Conservation (phyloP, 306 rosid genomes). For the Dalbergia cochinchinensis region DNA sequence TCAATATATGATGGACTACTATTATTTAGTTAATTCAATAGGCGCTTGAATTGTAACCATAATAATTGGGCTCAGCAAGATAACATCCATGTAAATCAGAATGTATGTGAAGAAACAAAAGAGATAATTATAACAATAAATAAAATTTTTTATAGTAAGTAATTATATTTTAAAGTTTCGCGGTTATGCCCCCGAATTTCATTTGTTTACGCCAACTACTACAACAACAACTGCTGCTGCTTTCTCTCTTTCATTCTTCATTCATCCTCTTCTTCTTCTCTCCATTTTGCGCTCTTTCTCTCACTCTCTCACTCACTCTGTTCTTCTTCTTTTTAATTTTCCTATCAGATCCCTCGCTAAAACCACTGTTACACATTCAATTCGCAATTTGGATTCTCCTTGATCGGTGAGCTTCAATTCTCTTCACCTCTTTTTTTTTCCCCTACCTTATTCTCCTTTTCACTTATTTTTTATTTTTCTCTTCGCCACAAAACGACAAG, state of each 20-base stretch:
- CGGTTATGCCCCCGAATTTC: conserved; percentile 75
- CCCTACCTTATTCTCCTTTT: not conserved
- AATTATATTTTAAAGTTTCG: conserved; percentile 77
- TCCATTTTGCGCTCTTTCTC: not conserved
- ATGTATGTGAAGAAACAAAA: no score
- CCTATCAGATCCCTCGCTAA: conserved; percentile 45
- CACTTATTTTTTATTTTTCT: conserved; percentile 14
- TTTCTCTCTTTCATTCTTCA: not conserved
- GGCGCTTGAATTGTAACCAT: no score
- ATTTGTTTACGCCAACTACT: conserved; percentile 40
- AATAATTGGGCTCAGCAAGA: no score
- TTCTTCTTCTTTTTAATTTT: not conserved
- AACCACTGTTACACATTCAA: conserved; percentile 13
- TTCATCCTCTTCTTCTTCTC: conserved; percentile 32
- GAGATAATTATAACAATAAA: not conserved
- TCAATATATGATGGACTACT: no score
- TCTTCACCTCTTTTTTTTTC: not conserved
- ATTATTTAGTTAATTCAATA: no score
- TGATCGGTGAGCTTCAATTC: conserved; percentile 53
- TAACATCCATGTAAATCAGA: no score
- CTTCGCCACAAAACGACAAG: not conserved
- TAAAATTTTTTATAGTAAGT: not conserved
- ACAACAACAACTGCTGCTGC: conserved; percentile 12
- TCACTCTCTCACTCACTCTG: not conserved
- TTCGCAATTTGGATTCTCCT: conserved; percentile 17